A percentile compares a stretch with the other conserved stretches of the same genome.
phyloP scores from a whole-genome alignment of 805 yeast species.

The Candida coquimbonensis region DNA sequence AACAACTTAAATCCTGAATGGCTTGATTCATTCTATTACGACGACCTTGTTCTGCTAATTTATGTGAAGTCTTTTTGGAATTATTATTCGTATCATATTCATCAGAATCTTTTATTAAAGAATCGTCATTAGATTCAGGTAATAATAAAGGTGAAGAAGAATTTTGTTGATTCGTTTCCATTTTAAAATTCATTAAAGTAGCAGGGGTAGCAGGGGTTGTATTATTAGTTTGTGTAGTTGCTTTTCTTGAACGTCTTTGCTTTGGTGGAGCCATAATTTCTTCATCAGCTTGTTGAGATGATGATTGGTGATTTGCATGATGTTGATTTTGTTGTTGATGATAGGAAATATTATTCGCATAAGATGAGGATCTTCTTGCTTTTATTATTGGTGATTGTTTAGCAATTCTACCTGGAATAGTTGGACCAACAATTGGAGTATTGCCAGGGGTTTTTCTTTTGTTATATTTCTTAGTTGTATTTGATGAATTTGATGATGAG shows the following conservation, averaged over 20 bases:
- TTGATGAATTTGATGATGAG: neutral
- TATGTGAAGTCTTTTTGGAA: constrained; percentile 45
- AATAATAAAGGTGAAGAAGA: constrained; percentile 16
- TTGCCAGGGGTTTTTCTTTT: constrained; percentile 32
- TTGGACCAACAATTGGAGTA: constrained; percentile 34
- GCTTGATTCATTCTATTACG: constrained; percentile 90
- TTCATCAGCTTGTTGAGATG: constrained; percentile 10
- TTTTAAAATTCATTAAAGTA: constrained; percentile 20
- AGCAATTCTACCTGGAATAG: constrained; percentile 24
- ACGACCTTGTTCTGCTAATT: constrained; percentile 93
- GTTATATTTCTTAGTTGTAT: constrained; percentile 19
- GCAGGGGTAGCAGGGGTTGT: constrained; percentile 24
- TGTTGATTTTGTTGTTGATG: constrained; percentile 14
- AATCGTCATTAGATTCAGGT: constrained; percentile 11
- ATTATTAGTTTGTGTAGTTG: constrained; percentile 1
- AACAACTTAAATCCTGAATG: constrained; percentile 59
- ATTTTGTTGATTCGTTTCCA: constrained; percentile 6
- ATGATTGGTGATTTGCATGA: constrained; percentile 8
- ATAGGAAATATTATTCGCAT: constrained; percentile 9
- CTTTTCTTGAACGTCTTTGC: constrained; percentile 17
- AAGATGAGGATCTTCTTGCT: constrained; percentile 21
- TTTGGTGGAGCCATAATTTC: constrained; percentile 20
- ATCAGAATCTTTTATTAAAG: neutral
- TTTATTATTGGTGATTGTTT: constrained; percentile 34
- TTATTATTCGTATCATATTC: constrained; percentile 9